phyloP scores from a whole-genome alignment of 257 asterid genomes.

The Solanum chilense region DNA sequence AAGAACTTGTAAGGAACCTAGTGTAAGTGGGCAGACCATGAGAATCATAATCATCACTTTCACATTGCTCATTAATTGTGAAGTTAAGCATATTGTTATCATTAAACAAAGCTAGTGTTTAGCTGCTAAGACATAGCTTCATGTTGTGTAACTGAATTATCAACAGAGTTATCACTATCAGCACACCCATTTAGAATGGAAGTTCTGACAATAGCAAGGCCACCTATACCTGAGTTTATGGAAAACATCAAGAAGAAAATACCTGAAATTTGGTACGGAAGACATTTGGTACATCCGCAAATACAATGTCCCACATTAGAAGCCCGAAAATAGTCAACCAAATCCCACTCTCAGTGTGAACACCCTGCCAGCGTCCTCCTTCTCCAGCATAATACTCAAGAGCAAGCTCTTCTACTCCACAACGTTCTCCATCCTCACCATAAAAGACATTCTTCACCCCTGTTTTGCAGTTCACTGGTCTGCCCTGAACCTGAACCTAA shows the following conservation, averaged over 20 bases:
- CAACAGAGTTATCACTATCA: not conserved
- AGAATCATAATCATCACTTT: not conserved
- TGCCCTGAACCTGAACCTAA: conserved; percentile 77
- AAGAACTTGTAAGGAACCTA: not conserved
- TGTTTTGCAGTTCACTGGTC: conserved; percentile 58
- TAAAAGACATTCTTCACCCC: conserved; percentile 78
- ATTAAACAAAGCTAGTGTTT: not conserved
- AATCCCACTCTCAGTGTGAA: conserved; percentile 90
- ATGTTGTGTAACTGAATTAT: not conserved
- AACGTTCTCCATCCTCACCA: conserved; percentile 76
- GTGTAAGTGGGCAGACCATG: not conserved
- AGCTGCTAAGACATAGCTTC: not conserved
- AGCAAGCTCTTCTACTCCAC: conserved; percentile 92
- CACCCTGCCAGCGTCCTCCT: conserved; percentile 91
- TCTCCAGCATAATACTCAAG: conserved; percentile 83
- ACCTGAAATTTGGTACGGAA: conserved; percentile 88
- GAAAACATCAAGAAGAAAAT: not conserved
- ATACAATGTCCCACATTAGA: conserved; percentile 82
- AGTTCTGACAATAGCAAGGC: not conserved
- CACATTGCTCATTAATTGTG: not conserved
- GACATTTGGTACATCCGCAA: conserved; percentile 83
- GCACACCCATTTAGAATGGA: not conserved
- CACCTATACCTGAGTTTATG: not conserved
- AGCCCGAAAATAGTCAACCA: conserved; percentile 88
- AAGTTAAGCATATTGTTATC: not conserved